A percentile compares a stretch with the other conserved stretches of the same genome.
These are phyloP conservation scores for Zychaea mexicana DNA, from an alignment of 371 early-diverging fungal species.

Conservation along the genomic window DNA sequence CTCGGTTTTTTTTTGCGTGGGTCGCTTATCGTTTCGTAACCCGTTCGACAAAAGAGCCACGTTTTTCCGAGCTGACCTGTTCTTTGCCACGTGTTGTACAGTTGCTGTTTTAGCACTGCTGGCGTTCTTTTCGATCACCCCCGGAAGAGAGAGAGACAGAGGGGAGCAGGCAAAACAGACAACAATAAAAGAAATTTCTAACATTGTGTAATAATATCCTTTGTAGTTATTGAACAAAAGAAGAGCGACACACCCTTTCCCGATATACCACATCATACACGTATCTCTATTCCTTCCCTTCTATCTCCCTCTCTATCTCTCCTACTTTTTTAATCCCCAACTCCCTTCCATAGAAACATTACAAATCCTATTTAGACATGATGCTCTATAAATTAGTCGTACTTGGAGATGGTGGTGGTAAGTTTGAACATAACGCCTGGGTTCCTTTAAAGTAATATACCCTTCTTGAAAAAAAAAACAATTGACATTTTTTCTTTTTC, in stretches of 20 bases:
- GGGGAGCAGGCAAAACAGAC: too few species aligned
- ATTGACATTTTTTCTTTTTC: too few species aligned
- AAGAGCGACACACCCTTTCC: not conserved
- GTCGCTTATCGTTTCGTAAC: not conserved
- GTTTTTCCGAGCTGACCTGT: not conserved
- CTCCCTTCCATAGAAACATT: not conserved
- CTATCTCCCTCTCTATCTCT: not conserved
- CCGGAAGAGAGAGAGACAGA: too few species aligned
- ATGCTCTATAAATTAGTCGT: slow-evolving; percentile 26
- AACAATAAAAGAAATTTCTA: too few species aligned
- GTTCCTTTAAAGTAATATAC: too few species aligned
- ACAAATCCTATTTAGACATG: slow-evolving; percentile 14
- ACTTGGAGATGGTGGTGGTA: slow-evolving; percentile 26
- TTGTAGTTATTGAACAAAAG: too few species aligned
- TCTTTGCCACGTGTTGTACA: not conserved
- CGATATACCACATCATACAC: not conserved
- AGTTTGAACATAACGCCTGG: too few species aligned
- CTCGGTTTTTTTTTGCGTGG: too few species aligned
- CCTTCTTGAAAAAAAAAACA: too few species aligned
- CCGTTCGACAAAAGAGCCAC: not conserved
- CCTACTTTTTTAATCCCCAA: not conserved
- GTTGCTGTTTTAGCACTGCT: too few species aligned
- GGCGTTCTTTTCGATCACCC: too few species aligned
- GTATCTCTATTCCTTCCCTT: not conserved
- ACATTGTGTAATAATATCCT: too few species aligned